Evolutionary conservation across 1,284 basidiomycete genomes (phyloP).

Genomic region (Cryptococcus amylolentus): DNA sequence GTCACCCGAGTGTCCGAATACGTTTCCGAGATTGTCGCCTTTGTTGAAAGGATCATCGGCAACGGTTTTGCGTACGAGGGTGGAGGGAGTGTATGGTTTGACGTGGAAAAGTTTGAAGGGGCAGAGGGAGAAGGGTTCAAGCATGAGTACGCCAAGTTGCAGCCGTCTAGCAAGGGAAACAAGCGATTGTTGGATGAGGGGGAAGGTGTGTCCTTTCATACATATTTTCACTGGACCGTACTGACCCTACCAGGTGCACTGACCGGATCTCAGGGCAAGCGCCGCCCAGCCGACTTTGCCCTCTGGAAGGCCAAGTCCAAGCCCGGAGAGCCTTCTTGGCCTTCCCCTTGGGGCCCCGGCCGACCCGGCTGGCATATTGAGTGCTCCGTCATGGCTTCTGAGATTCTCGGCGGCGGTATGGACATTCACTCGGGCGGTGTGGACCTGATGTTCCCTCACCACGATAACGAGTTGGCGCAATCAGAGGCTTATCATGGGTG

Average conservation of each 20-base stretch:
- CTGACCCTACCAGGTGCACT: constrained; percentile 57
- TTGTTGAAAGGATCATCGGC: constrained; percentile 78
- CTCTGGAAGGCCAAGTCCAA: constrained; percentile 93
- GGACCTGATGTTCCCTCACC: constrained; percentile 97
- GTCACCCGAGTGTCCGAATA: constrained; percentile 96
- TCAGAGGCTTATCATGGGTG: constrained; percentile 94
- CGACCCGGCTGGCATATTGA: constrained; percentile 99
- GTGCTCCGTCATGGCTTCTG: constrained; percentile 98
- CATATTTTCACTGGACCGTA: constrained; percentile 6
- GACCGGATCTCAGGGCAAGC: constrained; percentile 61
- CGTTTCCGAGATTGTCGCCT: constrained; percentile 88
- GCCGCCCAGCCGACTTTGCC: constrained; percentile 75
- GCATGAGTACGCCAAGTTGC: constrained; percentile 86
- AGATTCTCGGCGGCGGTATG: constrained; percentile 85
- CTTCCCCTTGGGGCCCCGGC: constrained; percentile 93
- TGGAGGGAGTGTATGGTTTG: constrained; percentile 92
- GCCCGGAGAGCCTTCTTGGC: constrained; percentile 96
- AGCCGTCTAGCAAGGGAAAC: constrained; percentile 94
- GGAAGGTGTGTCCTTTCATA: constrained; percentile 61
- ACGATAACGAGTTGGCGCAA: constrained; percentile 98
- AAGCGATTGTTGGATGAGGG: constrained; percentile 85
- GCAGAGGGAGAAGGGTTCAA: constrained; percentile 56
- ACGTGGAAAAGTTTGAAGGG: constrained; percentile 82
- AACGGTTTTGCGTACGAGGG: constrained; percentile 89
- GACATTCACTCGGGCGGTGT: constrained; percentile 98